Base-by-base conservation (phyloP, 352 stramenopile genomes). In the Phytophthora chlamydospora region DNA sequence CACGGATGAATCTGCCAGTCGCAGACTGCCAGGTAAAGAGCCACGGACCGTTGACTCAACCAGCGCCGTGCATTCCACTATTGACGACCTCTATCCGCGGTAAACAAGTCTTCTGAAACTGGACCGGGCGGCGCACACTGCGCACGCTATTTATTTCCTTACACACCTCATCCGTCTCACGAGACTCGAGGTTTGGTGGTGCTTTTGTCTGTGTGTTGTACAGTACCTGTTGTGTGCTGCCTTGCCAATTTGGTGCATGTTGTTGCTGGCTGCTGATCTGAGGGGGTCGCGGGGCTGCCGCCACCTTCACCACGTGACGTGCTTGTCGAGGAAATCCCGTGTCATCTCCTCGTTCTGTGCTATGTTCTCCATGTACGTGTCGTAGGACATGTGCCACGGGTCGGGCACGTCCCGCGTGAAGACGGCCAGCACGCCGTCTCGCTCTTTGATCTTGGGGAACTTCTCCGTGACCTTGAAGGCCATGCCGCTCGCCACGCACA, bases 311-410 rank as follows among this genome's bases (percentile, higher is more conserved):
- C 58, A 87, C 50, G 71, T 80, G 50, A 88, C 73, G 40, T 74
- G 78, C 41, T 68, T 83, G 34, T 86, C 79, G 19, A 93, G 80
- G 50, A 93, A 93, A 54, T 90, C 83, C 35, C 80, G 78, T 38
- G 84, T 85, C 51, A 88, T 76, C 63, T 90, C 80, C 49, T 93
- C 83, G 56, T 85, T 80, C 58, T 87, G 76, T 34, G 81, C 79
- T n/a, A 87, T 74, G 40, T 80, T 91, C 59, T 90, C 75, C 79
- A 91, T 89, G 68, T 93, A 93, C 13, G 78, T 90, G 60, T 88
- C 80, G 62, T 91, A 91, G 24, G 79, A 73, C 84, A 93, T 93
- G 76, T 89, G 80, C 84, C 84, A 93, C 40, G 84, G 84, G 50
- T 93, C 84, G 4, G 82, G 84, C 24, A 93, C 68, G 68, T 93